phyloP scores from a whole-genome alignment of 768 basidiomycete genomes.

The Lentinula sp. region DNA sequence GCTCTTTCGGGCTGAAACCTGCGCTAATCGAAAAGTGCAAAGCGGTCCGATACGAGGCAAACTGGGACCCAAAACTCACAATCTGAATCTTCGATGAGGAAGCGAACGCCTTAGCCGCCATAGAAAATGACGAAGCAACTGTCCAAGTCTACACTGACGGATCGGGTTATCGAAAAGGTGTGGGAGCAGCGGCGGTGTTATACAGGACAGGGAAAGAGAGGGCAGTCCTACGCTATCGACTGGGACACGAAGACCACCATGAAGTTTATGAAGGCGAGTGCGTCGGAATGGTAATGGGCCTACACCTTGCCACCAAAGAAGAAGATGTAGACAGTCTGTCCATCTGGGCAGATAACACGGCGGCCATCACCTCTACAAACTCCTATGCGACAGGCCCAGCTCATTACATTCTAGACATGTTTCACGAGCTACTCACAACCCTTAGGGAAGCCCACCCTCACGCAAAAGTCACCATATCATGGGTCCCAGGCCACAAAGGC shows the following conservation, averaged over 20 bases:
- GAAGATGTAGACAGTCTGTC: too few species aligned
- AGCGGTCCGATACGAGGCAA: too few species aligned
- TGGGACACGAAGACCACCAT: background rate
- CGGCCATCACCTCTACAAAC: background rate
- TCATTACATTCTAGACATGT: too few species aligned
- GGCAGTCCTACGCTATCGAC: too few species aligned
- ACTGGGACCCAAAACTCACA: background rate
- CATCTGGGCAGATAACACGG: too few species aligned
- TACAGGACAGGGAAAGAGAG: background rate
- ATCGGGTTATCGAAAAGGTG: conserved; percentile 1
- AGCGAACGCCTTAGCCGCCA: background rate
- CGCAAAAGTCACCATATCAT: too few species aligned
- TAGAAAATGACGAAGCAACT: background rate
- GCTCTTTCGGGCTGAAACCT: background rate
- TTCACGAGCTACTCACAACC: too few species aligned
- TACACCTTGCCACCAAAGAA: background rate
- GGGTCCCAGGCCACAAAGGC: too few species aligned
- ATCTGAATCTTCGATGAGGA: background rate
- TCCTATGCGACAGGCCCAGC: too few species aligned
- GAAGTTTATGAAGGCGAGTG: background rate
- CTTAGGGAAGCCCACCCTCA: too few species aligned
- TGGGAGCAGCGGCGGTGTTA: conserved; percentile 5
- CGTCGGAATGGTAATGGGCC: background rate
- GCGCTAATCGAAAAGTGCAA: background rate
- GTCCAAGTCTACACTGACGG: conserved; percentile 10